Evolutionary conservation across 441 rosid species (phyloP).

Genomic region (Gossypium davidsonii): DNA sequence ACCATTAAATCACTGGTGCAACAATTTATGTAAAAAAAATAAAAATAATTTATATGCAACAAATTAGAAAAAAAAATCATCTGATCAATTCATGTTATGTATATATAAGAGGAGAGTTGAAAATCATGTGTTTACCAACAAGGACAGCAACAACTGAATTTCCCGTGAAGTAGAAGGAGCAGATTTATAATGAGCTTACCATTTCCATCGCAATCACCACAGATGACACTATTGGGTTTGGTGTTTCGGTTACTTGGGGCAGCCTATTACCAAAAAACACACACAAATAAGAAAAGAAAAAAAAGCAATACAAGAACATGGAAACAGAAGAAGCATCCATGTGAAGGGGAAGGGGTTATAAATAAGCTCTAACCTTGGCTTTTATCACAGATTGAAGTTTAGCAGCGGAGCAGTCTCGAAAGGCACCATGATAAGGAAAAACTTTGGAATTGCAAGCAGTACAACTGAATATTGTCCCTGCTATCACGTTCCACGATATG

Average conservation of each 20-base stretch:
- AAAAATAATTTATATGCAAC: too few species aligned
- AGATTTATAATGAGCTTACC: conserved; percentile 21
- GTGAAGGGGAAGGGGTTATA: background rate
- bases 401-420: background rate
- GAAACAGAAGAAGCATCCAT: background rate
- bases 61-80: too few species aligned
- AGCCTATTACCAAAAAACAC: conserved; percentile 25
- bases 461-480: conserved; percentile 12
- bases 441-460: conserved; percentile 8
- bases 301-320: background rate
- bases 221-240: conserved; percentile 40
- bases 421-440: conserved; percentile 7
- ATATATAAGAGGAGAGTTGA: too few species aligned
- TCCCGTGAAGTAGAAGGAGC: too few species aligned
- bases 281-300: background rate
- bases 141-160: too few species aligned
- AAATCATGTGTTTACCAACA: too few species aligned
- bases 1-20: too few species aligned
- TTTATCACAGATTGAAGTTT: conserved; percentile 4
- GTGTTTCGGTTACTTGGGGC: conserved; percentile 23
- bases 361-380: conserved; percentile 24
- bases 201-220: conserved; percentile 38
- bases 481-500: background rate
- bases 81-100: too few species aligned
- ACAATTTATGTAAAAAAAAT: too few species aligned